Percentiles rank a stretch among this genome's conserved stretches.
Conservation (phyloP, 441 rosid species). For the Geranium incanum region DNA sequence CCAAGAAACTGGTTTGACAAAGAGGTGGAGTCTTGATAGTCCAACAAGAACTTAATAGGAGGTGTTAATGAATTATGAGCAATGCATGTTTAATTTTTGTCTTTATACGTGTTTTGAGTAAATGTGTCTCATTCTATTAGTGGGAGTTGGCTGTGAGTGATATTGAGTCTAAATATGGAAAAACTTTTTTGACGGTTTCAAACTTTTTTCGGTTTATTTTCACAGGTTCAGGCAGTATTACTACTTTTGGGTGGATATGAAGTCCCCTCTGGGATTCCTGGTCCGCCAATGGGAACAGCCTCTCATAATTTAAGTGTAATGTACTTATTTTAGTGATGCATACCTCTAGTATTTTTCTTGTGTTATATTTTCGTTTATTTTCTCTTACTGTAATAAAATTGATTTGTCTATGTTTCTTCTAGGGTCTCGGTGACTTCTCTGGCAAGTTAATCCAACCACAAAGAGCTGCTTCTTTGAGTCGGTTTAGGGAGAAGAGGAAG, state of each 20-base stretch:
- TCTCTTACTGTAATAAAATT: not conserved
- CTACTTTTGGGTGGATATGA: slow-evolving; percentile 29
- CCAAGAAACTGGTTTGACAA: not conserved
- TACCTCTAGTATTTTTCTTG: not conserved
- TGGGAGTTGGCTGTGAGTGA: not conserved
- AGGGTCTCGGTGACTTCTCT: slow-evolving; percentile 30
- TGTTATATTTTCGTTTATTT: not conserved
- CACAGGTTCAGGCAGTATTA: slow-evolving; percentile 30
- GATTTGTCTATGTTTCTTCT: slow-evolving; percentile 11
- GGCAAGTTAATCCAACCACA: slow-evolving; percentile 29
- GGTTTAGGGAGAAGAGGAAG: slow-evolving; percentile 29
- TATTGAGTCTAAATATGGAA: slow-evolving; percentile 4
- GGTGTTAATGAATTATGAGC: not conserved
- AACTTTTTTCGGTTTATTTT: not conserved
- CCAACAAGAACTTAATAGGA: not conserved
- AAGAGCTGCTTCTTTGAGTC: slow-evolving; percentile 29
- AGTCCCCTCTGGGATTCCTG: slow-evolving; percentile 26
- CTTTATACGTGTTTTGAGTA: not conserved
- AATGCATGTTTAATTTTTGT: not conserved
- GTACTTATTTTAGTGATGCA: not conserved
- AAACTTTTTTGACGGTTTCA: not conserved
- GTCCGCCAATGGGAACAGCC: slow-evolving; percentile 17
- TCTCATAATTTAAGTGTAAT: slow-evolving; percentile 23
- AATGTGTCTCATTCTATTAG: not conserved
- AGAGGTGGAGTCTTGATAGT: not conserved